These are phyloP conservation scores for Ustilago nuda DNA, from an alignment of 1,284 basidiomycete genomes.

Conservation along the genomic window DNA sequence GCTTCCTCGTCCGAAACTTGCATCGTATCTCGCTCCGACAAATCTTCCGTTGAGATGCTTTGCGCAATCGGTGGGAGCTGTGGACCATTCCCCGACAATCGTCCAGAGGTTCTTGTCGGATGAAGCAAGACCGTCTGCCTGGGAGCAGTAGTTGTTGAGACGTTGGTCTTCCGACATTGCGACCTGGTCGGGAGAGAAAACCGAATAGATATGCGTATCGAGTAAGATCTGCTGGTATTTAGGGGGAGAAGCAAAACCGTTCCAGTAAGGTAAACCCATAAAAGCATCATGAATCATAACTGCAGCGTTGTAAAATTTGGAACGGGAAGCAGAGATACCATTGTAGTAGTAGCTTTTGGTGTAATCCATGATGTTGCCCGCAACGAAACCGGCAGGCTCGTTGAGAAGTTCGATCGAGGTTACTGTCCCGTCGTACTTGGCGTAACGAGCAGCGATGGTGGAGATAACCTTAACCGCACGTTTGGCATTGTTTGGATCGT, in stretches of 20 bases:
- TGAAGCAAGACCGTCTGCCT: constrained; percentile 34
- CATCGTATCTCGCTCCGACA: constrained; percentile 83
- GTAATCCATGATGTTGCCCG: constrained; percentile 38
- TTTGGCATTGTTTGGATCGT: constrained; percentile 76
- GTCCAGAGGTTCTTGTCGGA: constrained; percentile 59
- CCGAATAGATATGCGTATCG: constrained; percentile 73
- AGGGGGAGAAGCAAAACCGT: constrained; percentile 76
- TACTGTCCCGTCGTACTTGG: constrained; percentile 60
- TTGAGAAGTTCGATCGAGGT: constrained; percentile 65
- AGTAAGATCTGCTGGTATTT: constrained; percentile 77
- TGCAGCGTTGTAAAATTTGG: constrained; percentile 43
- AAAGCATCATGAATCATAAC: constrained; percentile 85
- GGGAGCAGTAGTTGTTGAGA: constrained; percentile 57
- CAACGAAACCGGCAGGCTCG: constrained; percentile 57
- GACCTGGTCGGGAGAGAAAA: constrained; percentile 54
- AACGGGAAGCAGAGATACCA: constrained; percentile 51
- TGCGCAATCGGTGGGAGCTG: constrained; percentile 85
- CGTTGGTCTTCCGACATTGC: constrained; percentile 50
- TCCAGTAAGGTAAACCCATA: constrained; percentile 81
- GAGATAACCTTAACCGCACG: constrained; percentile 80
- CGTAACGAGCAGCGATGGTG: constrained; percentile 67
- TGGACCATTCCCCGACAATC: constrained; percentile 69
- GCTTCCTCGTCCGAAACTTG: constrained; percentile 72
- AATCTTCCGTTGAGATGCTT: constrained; percentile 78
- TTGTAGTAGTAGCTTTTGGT: constrained; percentile 52